Evolutionary conservation across 2,329 filamentous ascomycete genomes (phyloP).

Genomic region (Conoideocrella luteorostrata): DNA sequence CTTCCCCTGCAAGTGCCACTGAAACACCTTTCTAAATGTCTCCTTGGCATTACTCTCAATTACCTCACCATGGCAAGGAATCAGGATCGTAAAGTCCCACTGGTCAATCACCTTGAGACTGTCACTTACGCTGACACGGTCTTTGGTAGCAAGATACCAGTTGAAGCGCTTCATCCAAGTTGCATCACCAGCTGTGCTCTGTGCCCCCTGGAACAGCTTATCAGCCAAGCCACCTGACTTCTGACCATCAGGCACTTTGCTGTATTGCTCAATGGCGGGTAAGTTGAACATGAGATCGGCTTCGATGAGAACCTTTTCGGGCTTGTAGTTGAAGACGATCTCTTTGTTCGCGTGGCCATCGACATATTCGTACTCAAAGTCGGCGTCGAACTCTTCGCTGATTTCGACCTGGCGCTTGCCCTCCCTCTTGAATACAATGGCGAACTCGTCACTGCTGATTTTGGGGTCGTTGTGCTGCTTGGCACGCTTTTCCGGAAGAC

Average conservation of each 20-base stretch:
- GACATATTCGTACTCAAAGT: constrained; percentile 84
- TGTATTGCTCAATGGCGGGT: constrained; percentile 84
- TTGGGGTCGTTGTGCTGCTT: constrained; percentile 41
- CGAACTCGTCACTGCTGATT: constrained; percentile 51
- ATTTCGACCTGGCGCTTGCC: constrained; percentile 49
- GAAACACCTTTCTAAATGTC: constrained; percentile 70
- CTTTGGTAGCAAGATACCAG: constrained; percentile 66
- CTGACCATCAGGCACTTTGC: constrained; percentile 44
- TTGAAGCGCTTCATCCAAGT: constrained; percentile 72
- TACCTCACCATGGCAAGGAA: constrained; percentile 91
- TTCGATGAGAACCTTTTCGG: constrained; percentile 72
- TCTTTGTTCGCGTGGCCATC: constrained; percentile 77
- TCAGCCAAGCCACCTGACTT: constrained; percentile 30
- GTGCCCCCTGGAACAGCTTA: constrained; percentile 43
- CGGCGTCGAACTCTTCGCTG: constrained; percentile 71
- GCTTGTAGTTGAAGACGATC: constrained; percentile 79
- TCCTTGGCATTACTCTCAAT: constrained; percentile 69
- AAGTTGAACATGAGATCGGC: constrained; percentile 92
- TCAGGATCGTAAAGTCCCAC: constrained; percentile 81
- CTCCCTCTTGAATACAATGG: constrained; percentile 59
- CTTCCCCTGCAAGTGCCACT: constrained; percentile 64
- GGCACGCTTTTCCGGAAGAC: constrained; percentile 74
- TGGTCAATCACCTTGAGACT: constrained; percentile 61
- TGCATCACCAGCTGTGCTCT: constrained; percentile 58
- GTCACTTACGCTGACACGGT: constrained; percentile 63